Base-by-base conservation (phyloP, 352 stramenopile genomes). In the Globisporangium cylindrosporum region DNA sequence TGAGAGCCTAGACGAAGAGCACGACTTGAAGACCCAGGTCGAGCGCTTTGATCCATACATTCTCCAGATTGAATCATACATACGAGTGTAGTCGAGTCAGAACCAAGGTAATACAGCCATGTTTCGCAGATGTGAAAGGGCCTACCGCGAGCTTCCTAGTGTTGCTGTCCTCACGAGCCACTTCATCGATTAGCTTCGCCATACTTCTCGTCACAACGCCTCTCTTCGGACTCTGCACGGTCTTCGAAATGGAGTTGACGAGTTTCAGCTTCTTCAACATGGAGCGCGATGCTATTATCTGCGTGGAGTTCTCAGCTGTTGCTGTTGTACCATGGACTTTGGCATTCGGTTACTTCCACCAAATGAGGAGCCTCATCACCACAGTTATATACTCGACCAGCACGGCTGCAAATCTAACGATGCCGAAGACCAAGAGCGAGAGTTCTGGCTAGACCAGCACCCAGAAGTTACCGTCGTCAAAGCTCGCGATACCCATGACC, bases 391-490 rank as follows among this genome's bases (percentile, higher is more conserved):
- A 81, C 10, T 73, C 68, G 34, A 77, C 2, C 0, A 51, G 64
- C 24, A 77, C 58, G n/a, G 72, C 43, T 20, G 25, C 61, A 0
- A 84, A 59, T 1, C 67, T 75, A 12, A 27, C 53, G 1, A 82
- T 10, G 8, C 68, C 73, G 6, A 78, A 14, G 18, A 53, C 53
- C 43, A 64, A 36, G 25, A 80, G 59, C 25, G 53, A 51, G 0
- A 64, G 29, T 7, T 70, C 55, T 15, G 75, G 67, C 15, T 83
- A 68, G 1, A 70, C 62, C 1, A 88, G n/a, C 15, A 77, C 41
- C 75, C 79, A 88, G 59, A 82, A 85, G 2, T 66, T 67, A 14
- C 77, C 77, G 18, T 74, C 49, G 59, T 82, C 75, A 14, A 77
- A 72, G 5, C 74, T 54, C 12, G 62, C 32, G 0, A 77, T 88